A percentile compares a stretch with the other conserved stretches of the same genome.
Evolutionary conservation across 2,329 filamentous ascomycete species (phyloP).

Genomic region (Nemania bipapillata): DNA sequence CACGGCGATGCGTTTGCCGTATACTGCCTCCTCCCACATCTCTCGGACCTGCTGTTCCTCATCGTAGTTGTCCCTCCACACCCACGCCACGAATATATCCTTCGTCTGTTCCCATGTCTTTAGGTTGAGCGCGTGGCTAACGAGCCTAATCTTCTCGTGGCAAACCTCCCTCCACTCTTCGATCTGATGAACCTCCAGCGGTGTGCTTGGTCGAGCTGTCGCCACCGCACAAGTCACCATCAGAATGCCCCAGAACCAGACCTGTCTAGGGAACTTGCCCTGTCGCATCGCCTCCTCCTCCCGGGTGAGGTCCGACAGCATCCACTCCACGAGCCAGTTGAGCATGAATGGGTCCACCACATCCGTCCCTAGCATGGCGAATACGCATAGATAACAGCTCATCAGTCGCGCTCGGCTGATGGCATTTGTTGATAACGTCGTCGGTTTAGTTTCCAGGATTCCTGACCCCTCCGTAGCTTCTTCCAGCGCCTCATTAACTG

Average conservation of each 20-base stretch:
- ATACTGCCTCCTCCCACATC: constrained; percentile 44
- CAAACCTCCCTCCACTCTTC: constrained; percentile 42
- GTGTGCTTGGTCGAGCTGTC: constrained; percentile 39
- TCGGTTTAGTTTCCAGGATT: constrained; percentile 27
- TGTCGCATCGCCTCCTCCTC: constrained; percentile 41
- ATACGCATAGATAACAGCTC: constrained; percentile 42
- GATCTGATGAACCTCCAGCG: constrained; percentile 41
- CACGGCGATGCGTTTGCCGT: constrained; percentile 36
- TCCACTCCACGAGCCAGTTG: constrained; percentile 45
- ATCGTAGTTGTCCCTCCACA: constrained; percentile 41
- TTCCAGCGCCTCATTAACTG: constrained; percentile 37
- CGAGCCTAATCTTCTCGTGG: constrained; percentile 42
- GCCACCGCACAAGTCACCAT: constrained; percentile 43
- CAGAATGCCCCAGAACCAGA: constrained; percentile 44
- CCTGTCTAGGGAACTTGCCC: constrained; percentile 40
- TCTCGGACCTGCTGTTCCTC: constrained; percentile 41
- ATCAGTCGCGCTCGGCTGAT: constrained; percentile 42
- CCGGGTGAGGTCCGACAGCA: constrained; percentile 41
- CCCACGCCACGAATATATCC: constrained; percentile 37
- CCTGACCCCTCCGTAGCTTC: constrained; percentile 26
- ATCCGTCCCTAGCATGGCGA: constrained; percentile 41
- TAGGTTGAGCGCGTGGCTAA: constrained; percentile 38
- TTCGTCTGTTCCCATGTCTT: constrained; percentile 43
- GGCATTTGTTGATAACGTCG: constrained; percentile 38
- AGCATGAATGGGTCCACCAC: constrained; percentile 42